These are phyloP conservation scores for Starmerella apis DNA, from an alignment of 805 yeast species.

Conservation along the genomic window DNA sequence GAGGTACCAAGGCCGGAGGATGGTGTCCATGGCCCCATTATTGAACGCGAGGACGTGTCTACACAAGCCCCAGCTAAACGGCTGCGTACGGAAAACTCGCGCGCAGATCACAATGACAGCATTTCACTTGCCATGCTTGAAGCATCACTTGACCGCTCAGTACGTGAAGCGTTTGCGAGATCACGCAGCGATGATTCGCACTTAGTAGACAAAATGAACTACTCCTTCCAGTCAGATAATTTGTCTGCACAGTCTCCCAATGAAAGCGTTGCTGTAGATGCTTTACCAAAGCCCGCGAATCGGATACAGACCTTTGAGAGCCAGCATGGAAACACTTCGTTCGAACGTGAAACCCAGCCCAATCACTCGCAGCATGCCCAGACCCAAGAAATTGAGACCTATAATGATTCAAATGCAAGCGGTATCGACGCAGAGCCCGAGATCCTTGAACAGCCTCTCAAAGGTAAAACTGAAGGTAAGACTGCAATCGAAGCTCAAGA, in stretches of 20 bases:
- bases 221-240: neutral
- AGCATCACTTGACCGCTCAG: slow-evolving; percentile 1
- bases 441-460: too few species aligned
- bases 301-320: too few species aligned
- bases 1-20: slow-evolving; percentile 16
- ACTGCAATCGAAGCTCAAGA: too few species aligned
- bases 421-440: too few species aligned
- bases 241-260: neutral
- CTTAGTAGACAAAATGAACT: neutral
- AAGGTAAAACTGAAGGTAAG: too few species aligned
- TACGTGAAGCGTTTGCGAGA: neutral
- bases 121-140: neutral
- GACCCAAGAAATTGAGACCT: too few species aligned
- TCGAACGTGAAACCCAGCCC: too few species aligned
- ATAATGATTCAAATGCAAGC: too few species aligned
- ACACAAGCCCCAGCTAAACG: neutral
- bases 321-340: too few species aligned
- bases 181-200: neutral
- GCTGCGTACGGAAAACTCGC: neutral
- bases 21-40: slow-evolving; percentile 16
- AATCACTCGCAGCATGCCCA: too few species aligned
- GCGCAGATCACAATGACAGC: neutral
- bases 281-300: neutral
- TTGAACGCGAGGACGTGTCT: neutral
- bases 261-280: neutral